phyloP scores from a whole-genome alignment of 371 early-diverging fungal genomes.

The Mortierella sp. region DNA sequence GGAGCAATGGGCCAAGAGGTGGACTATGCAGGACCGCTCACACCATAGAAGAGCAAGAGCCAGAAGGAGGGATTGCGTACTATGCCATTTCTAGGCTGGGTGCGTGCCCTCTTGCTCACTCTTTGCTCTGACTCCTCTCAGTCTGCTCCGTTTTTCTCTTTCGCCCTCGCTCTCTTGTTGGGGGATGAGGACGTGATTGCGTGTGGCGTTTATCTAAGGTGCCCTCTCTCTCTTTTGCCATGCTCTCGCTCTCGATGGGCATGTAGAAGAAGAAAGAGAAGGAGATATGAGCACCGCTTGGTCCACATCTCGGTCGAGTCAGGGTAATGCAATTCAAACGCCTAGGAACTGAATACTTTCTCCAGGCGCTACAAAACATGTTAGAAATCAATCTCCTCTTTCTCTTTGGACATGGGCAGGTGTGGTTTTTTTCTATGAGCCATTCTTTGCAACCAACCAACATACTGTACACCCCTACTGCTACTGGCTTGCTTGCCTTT shows the following conservation, averaged over 20 bases:
- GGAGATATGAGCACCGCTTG: background rate
- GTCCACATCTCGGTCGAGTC: background rate
- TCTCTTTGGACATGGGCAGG: background rate
- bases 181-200: background rate
- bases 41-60: background rate
- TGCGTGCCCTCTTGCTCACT: background rate
- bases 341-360: background rate
- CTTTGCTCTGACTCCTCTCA: background rate
- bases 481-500: background rate
- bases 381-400: background rate
- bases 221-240: background rate
- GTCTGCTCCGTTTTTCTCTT: background rate
- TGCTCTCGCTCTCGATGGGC: background rate
- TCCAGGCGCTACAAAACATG: background rate
- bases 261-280: background rate
- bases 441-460: background rate
- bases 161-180: background rate
- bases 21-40: background rate
- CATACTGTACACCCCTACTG: background rate
- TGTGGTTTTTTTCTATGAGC: slow-evolving; percentile 4
- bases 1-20: background rate
- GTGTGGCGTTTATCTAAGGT: background rate
- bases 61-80: background rate
- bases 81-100: slow-evolving; percentile 6
- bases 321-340: background rate